Percentiles rank a stretch among this genome's conserved stretches.
phyloP scores from a whole-genome alignment of 2,329 filamentous ascomycete species.

The Talaromyces sp. region DNA sequence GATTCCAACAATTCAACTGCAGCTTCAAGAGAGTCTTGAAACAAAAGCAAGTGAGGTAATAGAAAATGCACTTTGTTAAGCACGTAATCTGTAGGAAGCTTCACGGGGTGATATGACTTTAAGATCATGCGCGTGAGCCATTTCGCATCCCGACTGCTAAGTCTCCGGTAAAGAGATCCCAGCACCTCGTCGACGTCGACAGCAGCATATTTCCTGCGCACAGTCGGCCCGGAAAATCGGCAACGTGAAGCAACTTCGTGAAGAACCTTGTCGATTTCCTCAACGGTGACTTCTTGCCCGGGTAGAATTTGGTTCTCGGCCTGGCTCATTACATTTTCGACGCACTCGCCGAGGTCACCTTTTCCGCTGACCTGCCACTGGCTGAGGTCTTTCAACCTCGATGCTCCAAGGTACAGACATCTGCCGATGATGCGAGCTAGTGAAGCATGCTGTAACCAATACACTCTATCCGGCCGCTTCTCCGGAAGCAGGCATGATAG shows the following conservation, averaged over 20 bases:
- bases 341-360: slow-evolving; percentile 67
- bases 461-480: slow-evolving; percentile 72
- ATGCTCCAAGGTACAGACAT: slow-evolving; percentile 61
- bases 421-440: slow-evolving; percentile 66
- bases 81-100: slow-evolving; percentile 56
- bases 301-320: slow-evolving; percentile 49
- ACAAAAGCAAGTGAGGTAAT: slow-evolving; percentile 64
- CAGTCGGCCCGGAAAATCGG: slow-evolving; percentile 64
- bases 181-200: slow-evolving; percentile 49
- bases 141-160: slow-evolving; percentile 70
- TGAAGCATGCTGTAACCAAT: slow-evolving; percentile 59
- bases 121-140: slow-evolving; percentile 81
- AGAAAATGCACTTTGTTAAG: slow-evolving; percentile 63
- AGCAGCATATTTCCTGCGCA: slow-evolving; percentile 45
- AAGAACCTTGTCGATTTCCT: slow-evolving; percentile 67
- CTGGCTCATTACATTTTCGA: slow-evolving; percentile 60
- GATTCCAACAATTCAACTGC: slow-evolving; percentile 54
- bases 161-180: slow-evolving; percentile 54
- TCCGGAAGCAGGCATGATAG: slow-evolving; percentile 74
- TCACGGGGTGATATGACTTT: slow-evolving; percentile 68
- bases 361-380: slow-evolving; percentile 59
- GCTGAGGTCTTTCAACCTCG: slow-evolving; percentile 59
- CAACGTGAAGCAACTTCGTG: slow-evolving; percentile 64
- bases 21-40: slow-evolving; percentile 64
- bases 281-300: slow-evolving; percentile 56